Evolutionary conservation across 495 filamentous ascomycete genomes (phyloP), one percentile per base, ranked within the genome.

Genomic region (Hyaloscypha variabilis): DNA sequence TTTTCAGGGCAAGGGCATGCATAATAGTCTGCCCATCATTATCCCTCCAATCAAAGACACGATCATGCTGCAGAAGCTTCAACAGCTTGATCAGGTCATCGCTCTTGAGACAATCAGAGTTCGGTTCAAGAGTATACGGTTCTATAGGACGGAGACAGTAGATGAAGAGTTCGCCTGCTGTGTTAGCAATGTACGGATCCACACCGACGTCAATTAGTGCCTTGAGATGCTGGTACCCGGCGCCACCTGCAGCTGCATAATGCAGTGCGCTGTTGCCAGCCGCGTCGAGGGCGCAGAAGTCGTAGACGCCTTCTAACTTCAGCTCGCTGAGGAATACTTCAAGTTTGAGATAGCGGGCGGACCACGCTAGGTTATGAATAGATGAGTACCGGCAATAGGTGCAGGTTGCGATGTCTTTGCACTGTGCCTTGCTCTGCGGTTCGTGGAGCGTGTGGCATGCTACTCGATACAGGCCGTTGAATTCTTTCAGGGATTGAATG

Each of bases 321-420:
- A 68, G 66, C 25, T 68, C 62, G 21, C 36, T 58, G 2, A 24
- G 31, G 39, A 68, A 68, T 10, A 64, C 66, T 29, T 62, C 58
- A n/a, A 71, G 58, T 19, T 68, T 65, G 30, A 67, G 30, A 42
- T 67, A 56, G 34, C 58, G 26, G 3, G 65, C 61, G 26, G 65
- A 71, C 69, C 69, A 71, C 1, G 30, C 50, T 6, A 71, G 51
- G 39, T 68, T 71, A 30, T 71, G 69, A 26, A 71, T 65, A 2
- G 42, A 30, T 25, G 69, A 71, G 51, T 65, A 71, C 8, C 30
- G 52, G 31, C 69, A 71, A 23, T 65, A 30, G 11, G n/a, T 25
- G 57, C 69, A 71, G 36, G 57, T 65, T 25, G 31, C 23, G 13
- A 62, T 54, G 21, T 71, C 58, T 21, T 58, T 62, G 26, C 34